Evolutionary conservation across 2,329 filamentous ascomycete species (phyloP), one percentile per base, ranked within the genome.

Genomic region (Ophiocordyceps camponoti-rufipedis): DNA sequence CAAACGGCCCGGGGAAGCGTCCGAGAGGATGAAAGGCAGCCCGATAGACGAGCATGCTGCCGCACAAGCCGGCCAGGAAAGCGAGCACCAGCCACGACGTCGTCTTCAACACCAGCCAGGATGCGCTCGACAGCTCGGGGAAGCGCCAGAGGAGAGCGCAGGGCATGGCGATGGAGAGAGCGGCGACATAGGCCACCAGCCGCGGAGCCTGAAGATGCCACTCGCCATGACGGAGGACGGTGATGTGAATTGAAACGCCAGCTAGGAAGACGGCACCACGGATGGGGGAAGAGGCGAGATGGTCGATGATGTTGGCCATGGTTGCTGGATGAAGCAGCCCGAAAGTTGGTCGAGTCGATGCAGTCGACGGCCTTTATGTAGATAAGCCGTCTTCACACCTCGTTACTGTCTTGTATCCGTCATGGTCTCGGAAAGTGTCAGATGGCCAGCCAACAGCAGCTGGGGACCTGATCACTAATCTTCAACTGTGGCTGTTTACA

Each of bases 1-100:
- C 12, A 28, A 57, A 56, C 1, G 57, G 58, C 0, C 58, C 56
- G 0, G 56, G 50, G 23, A 58, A 60, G 2, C 46, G 44, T n/a
- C 53, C 51, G 32, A 60, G 38, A 1, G 51, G 51, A 40, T 59
- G 56, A 18, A 59, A 56, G 2, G 46, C 44, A 12, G 47, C 48
- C 7, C 54, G 48, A 41, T 55, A 56, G 11, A 48, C 39, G 2
- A 52, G 2, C n/a, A 18, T 11, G n/a, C 35, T 18, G 35, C 35
- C 4, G 35, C 7, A 18, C n/a, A 18, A 4, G n/a, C 35, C 35
- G 35, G 35, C 35, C 35, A 39, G n/a, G n/a, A n/a, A 16, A 9
- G 16, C n/a, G 6, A 19, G 5, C 9, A 39, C 7, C 13, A 29
- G 19, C 7, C 33, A 40, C 19, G 23, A 31, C 8, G 33, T 28